Percentiles rank a stretch among this genome's conserved stretches.
phyloP scores from a whole-genome alignment of 192 early-diverging fungal genomes.

The Jimgerdemannia flammicorona region DNA sequence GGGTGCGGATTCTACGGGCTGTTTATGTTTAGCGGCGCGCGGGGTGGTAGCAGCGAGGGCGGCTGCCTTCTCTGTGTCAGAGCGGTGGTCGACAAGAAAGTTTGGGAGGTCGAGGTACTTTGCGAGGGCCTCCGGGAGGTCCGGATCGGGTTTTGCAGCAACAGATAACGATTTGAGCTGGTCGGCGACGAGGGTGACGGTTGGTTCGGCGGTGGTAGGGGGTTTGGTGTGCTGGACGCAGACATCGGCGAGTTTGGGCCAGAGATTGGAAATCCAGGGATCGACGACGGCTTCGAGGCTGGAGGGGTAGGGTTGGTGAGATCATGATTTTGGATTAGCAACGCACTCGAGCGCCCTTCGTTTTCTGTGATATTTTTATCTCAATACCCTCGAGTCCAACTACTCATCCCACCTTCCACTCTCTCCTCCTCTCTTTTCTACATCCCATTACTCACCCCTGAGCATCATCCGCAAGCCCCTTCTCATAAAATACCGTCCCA shows the following conservation, averaged over 20 bases:
- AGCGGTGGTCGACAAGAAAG: neutral
- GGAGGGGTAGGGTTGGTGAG: neutral
- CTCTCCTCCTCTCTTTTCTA: too few relatives aligned
- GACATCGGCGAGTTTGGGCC: conserved; percentile 60
- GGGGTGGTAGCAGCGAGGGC: neutral
- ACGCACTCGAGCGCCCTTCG: too few relatives aligned
- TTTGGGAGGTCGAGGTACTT: neutral
- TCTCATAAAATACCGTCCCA: conserved; percentile 67
- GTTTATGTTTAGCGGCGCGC: neutral
- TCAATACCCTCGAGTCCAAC: too few relatives aligned
- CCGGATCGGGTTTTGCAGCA: neutral
- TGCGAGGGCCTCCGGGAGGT: neutral
- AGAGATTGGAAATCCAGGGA: conserved; percentile 86
- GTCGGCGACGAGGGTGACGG: conserved; percentile 1
- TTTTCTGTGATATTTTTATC: neutral
- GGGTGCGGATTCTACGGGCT: neutral
- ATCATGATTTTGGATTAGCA: too few relatives aligned
- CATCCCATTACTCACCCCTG: conserved; percentile 55
- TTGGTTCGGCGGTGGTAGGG: conserved; percentile 11
- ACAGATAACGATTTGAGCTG: neutral
- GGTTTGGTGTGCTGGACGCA: conserved; percentile 9
- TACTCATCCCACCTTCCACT: too few relatives aligned
- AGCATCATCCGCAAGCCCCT: conserved; percentile 88
- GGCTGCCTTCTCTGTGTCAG: neutral
- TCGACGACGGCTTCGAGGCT: conserved; percentile 86